A percentile compares a stretch with the other conserved stretches of the same genome.
Evolutionary conservation across 352 stramenopile genomes (phyloP).

Genomic region (Globisporangium nodosum): DNA sequence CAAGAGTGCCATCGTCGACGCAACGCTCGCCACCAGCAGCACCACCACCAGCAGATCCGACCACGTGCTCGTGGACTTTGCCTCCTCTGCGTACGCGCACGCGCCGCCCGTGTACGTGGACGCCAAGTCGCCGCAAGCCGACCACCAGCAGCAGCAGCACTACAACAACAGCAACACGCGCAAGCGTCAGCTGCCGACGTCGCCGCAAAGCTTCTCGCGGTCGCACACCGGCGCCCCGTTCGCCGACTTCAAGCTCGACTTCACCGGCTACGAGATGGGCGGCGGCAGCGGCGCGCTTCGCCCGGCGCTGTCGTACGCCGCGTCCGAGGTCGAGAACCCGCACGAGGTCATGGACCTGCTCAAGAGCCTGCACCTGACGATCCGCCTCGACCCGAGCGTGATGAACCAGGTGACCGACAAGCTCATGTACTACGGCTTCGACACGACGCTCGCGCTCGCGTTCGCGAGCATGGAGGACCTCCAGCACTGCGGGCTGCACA

Average conservation of each 20-base stretch:
- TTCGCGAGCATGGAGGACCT: constrained; percentile 47
- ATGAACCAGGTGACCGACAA: constrained; percentile 27
- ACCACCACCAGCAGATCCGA: neutral
- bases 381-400: constrained; percentile 23
- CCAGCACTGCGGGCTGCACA: constrained; percentile 33
- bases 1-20: constrained; percentile 2
- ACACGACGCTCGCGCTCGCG: constrained; percentile 47
- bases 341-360: constrained; percentile 47
- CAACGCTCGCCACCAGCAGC: neutral
- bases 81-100: constrained; percentile 7
- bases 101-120: constrained; percentile 17
- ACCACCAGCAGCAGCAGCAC: constrained; percentile 18
- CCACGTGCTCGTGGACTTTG: constrained; percentile 5
- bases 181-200: constrained; percentile 24
- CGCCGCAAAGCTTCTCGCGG: constrained; percentile 2
- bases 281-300: constrained; percentile 10
- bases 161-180: constrained; percentile 24
- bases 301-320: constrained; percentile 4
- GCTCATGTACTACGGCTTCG: constrained; percentile 52
- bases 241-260: constrained; percentile 60
- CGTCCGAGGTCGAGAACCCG: constrained; percentile 13
- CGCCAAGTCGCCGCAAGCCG: constrained; percentile 2
- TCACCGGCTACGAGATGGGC: constrained; percentile 41
- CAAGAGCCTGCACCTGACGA: constrained; percentile 36
- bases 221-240: constrained; percentile 13